A percentile compares a stretch with the other conserved stretches of the same genome.
Conservation (phyloP, 2,329 filamentous ascomycete genomes). For the Coniella lustricola region DNA sequence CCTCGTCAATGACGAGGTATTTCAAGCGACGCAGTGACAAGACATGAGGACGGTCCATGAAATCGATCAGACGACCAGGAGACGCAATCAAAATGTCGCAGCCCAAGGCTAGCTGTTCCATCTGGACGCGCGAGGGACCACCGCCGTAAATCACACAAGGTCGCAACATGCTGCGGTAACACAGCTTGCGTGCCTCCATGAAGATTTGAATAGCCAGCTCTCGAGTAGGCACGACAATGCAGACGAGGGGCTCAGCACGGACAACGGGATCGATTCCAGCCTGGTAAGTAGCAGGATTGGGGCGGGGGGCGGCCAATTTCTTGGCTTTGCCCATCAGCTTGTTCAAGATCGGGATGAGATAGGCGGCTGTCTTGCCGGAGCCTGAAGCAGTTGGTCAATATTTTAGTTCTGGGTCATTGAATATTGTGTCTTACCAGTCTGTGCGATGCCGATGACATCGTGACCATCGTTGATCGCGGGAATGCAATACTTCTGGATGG, state of each 20-base stretch:
- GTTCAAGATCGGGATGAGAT: conserved; percentile 80
- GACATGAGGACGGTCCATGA: conserved; percentile 64
- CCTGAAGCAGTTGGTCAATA: conserved; percentile 44
- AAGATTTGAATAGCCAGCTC: conserved; percentile 94
- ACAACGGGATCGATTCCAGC: conserved; percentile 40
- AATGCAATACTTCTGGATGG: conserved; percentile 80
- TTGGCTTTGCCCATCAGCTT: conserved; percentile 94
- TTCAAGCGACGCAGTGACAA: conserved; percentile 70
- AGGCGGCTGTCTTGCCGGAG: conserved; percentile 93
- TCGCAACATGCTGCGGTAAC: conserved; percentile 90
- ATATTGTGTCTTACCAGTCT: conserved; percentile 61
- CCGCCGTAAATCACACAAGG: conserved; percentile 88
- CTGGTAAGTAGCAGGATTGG: conserved; percentile 53
- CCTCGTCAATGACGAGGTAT: conserved; percentile 84
- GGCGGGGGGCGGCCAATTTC: conserved; percentile 72
- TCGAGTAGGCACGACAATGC: conserved; percentile 79
- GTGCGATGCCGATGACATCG: conserved; percentile 83
- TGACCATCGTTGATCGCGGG: conserved; percentile 69
- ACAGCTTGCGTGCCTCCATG: conserved; percentile 85
- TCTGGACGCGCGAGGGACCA: conserved; percentile 61
- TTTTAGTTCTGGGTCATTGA: neutral
- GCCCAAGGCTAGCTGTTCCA: conserved; percentile 67
- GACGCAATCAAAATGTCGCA: conserved; percentile 87
- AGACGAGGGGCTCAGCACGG: conserved; percentile 77
- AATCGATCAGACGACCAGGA: conserved; percentile 77